phyloP scores from a whole-genome alignment of 2,329 filamentous ascomycete genomes.

The Teratosphaeria destructans region DNA sequence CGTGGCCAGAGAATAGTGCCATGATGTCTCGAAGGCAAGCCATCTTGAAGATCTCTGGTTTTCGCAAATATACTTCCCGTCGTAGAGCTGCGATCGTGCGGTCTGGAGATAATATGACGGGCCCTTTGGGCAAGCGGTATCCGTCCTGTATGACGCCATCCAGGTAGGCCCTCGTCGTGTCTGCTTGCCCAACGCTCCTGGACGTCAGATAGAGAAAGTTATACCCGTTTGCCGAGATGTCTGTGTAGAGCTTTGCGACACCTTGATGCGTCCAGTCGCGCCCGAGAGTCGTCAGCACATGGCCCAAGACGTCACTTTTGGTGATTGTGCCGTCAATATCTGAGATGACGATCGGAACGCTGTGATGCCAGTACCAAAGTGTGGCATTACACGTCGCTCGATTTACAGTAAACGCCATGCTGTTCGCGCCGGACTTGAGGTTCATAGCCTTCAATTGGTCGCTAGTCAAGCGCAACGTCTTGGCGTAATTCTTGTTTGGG shows the following conservation, averaged over 20 bases:
- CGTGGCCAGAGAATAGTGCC: conserved; percentile 55
- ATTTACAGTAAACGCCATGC: conserved; percentile 94
- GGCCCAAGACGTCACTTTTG: conserved; percentile 57
- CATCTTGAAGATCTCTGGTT: conserved; percentile 99
- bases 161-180: conserved; percentile 80
- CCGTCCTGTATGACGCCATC: conserved; percentile 82
- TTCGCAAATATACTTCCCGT: conserved; percentile 86
- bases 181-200: conserved; percentile 84
- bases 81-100: conserved; percentile 86
- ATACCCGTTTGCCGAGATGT: conserved; percentile 91
- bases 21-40: conserved; percentile 90
- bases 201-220: conserved; percentile 98
- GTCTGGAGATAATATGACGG: conserved; percentile 90
- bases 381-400: conserved; percentile 81
- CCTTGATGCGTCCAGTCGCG: conserved; percentile 96
- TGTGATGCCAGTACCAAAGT: conserved; percentile 89
- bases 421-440: conserved; percentile 76
- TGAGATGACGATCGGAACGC: conserved; percentile 90
- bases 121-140: conserved; percentile 75
- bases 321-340: conserved; percentile 99
- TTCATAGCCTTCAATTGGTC: conserved; percentile 83
- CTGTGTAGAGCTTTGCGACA: conserved; percentile 92
- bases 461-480: conserved; percentile 88
- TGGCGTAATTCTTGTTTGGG: conserved; percentile 81
- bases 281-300: conserved; percentile 92